phyloP scores from a whole-genome alignment of 441 rosid species.

The Biscutella auriculata region DNA sequence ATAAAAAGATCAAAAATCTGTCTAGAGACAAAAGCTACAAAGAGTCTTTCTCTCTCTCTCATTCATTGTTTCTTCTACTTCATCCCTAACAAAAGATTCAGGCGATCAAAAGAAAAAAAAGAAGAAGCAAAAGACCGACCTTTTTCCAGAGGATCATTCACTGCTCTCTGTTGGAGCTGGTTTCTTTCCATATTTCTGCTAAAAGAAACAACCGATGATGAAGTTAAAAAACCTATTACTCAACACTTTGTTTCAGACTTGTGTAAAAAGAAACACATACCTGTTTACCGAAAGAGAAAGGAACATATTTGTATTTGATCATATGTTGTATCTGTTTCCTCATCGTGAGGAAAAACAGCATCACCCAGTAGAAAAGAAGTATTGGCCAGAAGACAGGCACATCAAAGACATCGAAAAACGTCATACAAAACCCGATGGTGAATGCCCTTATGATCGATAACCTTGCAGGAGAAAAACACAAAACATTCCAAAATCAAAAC shows the following conservation, averaged over 20 bases:
- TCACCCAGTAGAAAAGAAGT: conserved; percentile 57
- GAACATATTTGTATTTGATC: conserved; percentile 56
- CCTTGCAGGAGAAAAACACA: conserved; percentile 19
- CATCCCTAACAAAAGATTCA: too few relatives aligned
- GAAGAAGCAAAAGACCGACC: too few relatives aligned
- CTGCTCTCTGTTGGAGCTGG: conserved; percentile 36
- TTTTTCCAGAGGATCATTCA: too few relatives aligned
- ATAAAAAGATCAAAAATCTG: too few relatives aligned
- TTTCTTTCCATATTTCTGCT: conserved; percentile 57
- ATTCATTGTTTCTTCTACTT: too few relatives aligned
- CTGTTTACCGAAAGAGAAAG: conserved; percentile 55
- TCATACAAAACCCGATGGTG: conserved; percentile 40
- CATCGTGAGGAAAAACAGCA: conserved; percentile 47
- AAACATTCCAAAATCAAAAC: not conserved
- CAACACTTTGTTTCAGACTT: not conserved
- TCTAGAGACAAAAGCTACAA: too few relatives aligned
- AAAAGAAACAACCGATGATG: conserved; percentile 12
- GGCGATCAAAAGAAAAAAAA: too few relatives aligned
- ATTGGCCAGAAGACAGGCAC: conserved; percentile 62
- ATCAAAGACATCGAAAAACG: conserved; percentile 41
- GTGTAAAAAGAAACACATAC: not conserved
- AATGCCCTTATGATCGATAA: conserved; percentile 42
- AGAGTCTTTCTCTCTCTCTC: too few relatives aligned
- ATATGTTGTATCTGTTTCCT: conserved; percentile 51
- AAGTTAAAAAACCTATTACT: not conserved